Evolutionary conservation across 208 protist genomes (phyloP).

Genomic region (Crithidia acanthocephali): DNA sequence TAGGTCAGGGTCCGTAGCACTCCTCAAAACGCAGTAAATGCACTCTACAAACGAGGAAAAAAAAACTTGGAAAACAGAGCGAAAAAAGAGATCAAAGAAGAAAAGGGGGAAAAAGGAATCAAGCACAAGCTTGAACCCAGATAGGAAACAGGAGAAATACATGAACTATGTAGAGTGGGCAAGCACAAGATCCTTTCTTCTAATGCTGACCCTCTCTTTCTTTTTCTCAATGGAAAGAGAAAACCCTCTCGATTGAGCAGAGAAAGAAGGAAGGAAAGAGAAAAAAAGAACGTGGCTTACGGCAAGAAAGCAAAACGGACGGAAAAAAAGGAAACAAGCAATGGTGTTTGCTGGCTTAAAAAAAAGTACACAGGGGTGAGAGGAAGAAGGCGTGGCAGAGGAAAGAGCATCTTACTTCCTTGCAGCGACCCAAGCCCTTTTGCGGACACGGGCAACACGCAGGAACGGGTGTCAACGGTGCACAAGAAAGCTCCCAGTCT

Average conservation of each 20-base stretch:
- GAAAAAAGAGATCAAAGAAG: constrained; percentile 19
- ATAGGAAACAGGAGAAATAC: not conserved
- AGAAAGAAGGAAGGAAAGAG: constrained; percentile 5
- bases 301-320: not conserved
- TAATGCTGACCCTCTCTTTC: not conserved
- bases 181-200: not conserved
- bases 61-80: not conserved
- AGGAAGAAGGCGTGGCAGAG: too few relatives aligned
- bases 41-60: constrained; percentile 13
- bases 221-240: not conserved
- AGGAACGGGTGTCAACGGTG: too few relatives aligned
- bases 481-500: not conserved
- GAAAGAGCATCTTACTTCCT: too few relatives aligned
- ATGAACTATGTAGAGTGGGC: constrained; percentile 27
- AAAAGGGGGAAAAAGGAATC: constrained; percentile 24
- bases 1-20: not conserved
- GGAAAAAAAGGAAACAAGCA: not conserved
- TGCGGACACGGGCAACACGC: too few relatives aligned
- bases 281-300: not conserved
- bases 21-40: constrained; percentile 2
- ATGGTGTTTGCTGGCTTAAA: too few relatives aligned
- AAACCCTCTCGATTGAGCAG: not conserved
- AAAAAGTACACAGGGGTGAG: too few relatives aligned
- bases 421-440: too few relatives aligned
- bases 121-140: not conserved